These are phyloP conservation scores for Calonectria crousiana DNA, from an alignment of 2,329 filamentous ascomycete species.

Conservation along the genomic window DNA sequence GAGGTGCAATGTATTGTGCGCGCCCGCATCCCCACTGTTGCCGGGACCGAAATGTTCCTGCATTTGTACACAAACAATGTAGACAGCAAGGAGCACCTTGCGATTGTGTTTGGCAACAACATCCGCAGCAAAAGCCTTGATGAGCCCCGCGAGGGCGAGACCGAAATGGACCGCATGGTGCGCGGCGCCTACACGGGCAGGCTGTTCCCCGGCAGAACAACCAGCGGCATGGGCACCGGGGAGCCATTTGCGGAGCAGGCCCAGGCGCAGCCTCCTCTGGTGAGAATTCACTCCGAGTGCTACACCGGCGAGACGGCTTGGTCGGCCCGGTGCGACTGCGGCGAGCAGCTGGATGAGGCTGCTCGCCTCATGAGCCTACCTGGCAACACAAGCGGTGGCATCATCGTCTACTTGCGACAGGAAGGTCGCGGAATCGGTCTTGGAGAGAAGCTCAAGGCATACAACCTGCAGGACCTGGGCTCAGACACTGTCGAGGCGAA, in stretches of 20 bases:
- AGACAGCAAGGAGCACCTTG: constrained; percentile 95
- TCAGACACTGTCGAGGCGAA: constrained; percentile 99
- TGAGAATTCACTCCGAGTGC: constrained; percentile 97
- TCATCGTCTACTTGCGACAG: constrained; percentile 95
- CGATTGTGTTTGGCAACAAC: constrained; percentile 92
- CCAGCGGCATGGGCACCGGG: constrained; percentile 71
- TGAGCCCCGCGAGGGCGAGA: constrained; percentile 79
- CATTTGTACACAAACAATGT: constrained; percentile 94
- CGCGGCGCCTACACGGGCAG: constrained; percentile 92
- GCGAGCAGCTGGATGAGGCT: constrained; percentile 96
- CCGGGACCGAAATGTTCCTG: constrained; percentile 95
- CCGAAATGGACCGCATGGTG: constrained; percentile 92
- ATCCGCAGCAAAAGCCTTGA: constrained; percentile 83
- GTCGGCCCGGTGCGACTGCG: constrained; percentile 97
- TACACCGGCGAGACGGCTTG: constrained; percentile 99
- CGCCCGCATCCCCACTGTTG: constrained; percentile 92
- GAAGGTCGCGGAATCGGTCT: constrained; percentile 96
- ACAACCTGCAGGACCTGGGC: constrained; percentile 96
- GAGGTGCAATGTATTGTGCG: constrained; percentile 94
- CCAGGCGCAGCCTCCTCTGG: constrained; percentile 69
- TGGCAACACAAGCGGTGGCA: constrained; percentile 75
- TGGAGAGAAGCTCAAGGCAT: constrained; percentile 96
- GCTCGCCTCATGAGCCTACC: constrained; percentile 90
- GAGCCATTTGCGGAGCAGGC: constrained; percentile 35
- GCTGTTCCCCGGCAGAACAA: constrained; percentile 86